These are phyloP conservation scores for Kappamyces sp. DNA, from an alignment of 192 early-diverging fungal species.

Conservation along the genomic window DNA sequence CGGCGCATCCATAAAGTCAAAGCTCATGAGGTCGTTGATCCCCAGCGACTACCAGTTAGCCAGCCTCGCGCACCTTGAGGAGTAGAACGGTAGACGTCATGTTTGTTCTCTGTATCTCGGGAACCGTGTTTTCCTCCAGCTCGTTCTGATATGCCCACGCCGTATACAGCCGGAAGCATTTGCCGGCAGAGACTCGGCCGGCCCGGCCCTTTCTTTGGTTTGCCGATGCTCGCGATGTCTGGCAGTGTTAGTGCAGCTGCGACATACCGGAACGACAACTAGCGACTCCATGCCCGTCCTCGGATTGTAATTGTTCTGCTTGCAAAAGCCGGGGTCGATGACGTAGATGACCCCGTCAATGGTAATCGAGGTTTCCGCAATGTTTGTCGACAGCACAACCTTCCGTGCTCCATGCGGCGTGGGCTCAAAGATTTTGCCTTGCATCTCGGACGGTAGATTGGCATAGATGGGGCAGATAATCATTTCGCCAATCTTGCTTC, in stretches of 20 bases:
- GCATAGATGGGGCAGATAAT: conserved; percentile 92
- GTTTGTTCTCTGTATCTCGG: conserved; percentile 97
- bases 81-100: conserved; percentile 85
- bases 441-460: conserved; percentile 89
- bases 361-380: conserved; percentile 97
- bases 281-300: conserved; percentile 97
- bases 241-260: background rate
- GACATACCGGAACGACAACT: conserved; percentile 75
- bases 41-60: conserved; percentile 66
- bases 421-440: conserved; percentile 93
- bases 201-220: conserved; percentile 95
- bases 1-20: conserved; percentile 98
- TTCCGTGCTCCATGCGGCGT: conserved; percentile 64
- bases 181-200: conserved; percentile 92
- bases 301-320: conserved; percentile 96
- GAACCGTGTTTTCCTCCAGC: conserved; percentile 89
- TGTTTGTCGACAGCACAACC: conserved; percentile 94
- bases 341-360: conserved; percentile 98
- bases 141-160: conserved; percentile 88
- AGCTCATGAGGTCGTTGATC: conserved; percentile 83
- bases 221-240: conserved; percentile 82
- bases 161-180: conserved; percentile 93
- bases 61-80: conserved; percentile 54
- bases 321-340: conserved; percentile 91
- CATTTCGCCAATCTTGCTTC: conserved; percentile 74